These are phyloP conservation scores for Paraphoma chrysanthemicola DNA, from an alignment of 2,329 filamentous ascomycete genomes.

Conservation along the genomic window DNA sequence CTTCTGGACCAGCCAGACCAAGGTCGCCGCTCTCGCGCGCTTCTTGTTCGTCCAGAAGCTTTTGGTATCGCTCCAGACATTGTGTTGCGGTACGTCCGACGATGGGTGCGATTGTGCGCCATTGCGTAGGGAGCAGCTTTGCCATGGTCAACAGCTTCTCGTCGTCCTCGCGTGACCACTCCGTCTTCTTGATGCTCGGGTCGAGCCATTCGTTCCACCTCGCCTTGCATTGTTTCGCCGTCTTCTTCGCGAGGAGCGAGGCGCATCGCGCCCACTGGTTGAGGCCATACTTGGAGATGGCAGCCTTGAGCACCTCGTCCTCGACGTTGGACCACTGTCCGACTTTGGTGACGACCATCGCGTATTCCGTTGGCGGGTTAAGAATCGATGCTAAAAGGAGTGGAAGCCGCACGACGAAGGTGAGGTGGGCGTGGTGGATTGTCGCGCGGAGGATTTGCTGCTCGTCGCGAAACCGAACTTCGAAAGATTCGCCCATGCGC, in stretches of 20 bases:
- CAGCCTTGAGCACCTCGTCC: constrained; percentile 96
- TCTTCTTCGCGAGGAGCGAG: constrained; percentile 94
- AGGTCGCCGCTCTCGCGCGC: constrained; percentile 82
- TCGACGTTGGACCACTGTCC: constrained; percentile 72
- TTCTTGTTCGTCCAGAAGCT: constrained; percentile 94
- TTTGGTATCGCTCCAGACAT: constrained; percentile 96
- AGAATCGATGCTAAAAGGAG: constrained; percentile 5
- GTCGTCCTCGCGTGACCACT: constrained; percentile 98
- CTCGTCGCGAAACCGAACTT: constrained; percentile 27
- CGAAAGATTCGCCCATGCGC: constrained; percentile 13
- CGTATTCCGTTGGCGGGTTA: constrained; percentile 12
- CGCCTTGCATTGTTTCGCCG: constrained; percentile 98
- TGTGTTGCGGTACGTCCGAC: constrained; percentile 96
- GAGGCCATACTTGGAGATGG: constrained; percentile 52
- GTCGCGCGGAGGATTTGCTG: constrained; percentile 9
- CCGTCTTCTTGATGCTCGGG: constrained; percentile 96
- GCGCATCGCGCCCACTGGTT: constrained; percentile 96
- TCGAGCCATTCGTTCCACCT: constrained; percentile 99
- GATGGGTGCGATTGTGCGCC: constrained; percentile 96
- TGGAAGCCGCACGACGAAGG: constrained; percentile 9
- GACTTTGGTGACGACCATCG: constrained; percentile 71
- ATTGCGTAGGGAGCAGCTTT: constrained; percentile 99
- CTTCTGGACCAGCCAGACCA: constrained; percentile 82
- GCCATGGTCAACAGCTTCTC: constrained; percentile 96
- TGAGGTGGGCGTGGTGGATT: constrained; percentile 15